Evolutionary conservation across 2,329 filamentous ascomycete species (phyloP).

Genomic region (Clonostachys rhizophaga): DNA sequence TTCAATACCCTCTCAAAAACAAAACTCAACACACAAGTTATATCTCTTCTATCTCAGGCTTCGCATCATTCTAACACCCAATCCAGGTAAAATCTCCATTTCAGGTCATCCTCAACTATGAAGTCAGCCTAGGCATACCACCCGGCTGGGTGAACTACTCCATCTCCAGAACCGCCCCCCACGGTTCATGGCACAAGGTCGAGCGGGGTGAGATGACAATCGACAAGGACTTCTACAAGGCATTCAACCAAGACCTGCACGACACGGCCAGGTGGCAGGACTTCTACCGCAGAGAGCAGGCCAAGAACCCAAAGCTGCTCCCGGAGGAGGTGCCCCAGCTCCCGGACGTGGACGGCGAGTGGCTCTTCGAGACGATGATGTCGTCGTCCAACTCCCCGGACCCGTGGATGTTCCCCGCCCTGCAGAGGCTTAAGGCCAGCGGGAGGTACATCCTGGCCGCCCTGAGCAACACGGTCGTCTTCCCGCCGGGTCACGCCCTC

Average conservation of each 20-base stretch:
- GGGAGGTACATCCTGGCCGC: slow-evolving; percentile 72
- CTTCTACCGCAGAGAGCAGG: slow-evolving; percentile 48
- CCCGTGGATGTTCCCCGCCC: slow-evolving; percentile 82
- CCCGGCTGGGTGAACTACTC: slow-evolving; percentile 88
- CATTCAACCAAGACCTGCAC: slow-evolving; percentile 72
- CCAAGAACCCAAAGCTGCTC: slow-evolving; percentile 29
- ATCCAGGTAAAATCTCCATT: slow-evolving; percentile 82
- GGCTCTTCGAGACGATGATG: slow-evolving; percentile 93
- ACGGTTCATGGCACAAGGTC: slow-evolving; percentile 82
- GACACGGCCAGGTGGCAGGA: slow-evolving; percentile 62
- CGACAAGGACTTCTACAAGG: slow-evolving; percentile 68
- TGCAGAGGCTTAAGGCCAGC: slow-evolving; percentile 61
- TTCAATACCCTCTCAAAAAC: background rate
- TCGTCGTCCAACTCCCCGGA: slow-evolving; percentile 63
- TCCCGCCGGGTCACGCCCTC: slow-evolving; percentile 69
- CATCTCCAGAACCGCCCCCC: slow-evolving; percentile 72
- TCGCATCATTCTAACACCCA: background rate
- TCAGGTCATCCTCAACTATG: slow-evolving; percentile 89
- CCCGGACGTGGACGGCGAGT: slow-evolving; percentile 71
- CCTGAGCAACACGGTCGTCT: slow-evolving; percentile 85
- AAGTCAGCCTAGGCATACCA: slow-evolving; percentile 70
- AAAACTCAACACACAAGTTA: background rate
- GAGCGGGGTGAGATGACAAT: slow-evolving; percentile 80
- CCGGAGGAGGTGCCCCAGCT: slow-evolving; percentile 45
- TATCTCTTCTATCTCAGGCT: slow-evolving; percentile 2